Conservation (phyloP, 2,329 filamentous ascomycete species). For the Trichoderma hamatum region DNA sequence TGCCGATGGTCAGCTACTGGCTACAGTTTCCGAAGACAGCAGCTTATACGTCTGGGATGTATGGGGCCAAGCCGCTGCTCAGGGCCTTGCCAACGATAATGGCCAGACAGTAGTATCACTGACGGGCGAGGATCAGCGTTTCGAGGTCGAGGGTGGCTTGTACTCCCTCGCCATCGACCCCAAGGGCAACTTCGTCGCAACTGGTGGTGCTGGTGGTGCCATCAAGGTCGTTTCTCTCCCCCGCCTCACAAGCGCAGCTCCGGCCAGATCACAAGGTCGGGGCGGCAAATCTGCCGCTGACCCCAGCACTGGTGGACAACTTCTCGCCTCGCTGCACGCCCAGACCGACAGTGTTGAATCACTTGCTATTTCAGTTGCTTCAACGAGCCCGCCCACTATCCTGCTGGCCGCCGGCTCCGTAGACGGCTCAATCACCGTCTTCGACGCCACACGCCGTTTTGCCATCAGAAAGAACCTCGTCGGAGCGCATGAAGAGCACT, state of each 20-base stretch:
- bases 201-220: conserved; percentile 83
- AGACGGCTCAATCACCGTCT: conserved; percentile 79
- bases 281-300: conserved; percentile 44
- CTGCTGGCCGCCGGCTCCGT: conserved; percentile 69
- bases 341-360: conserved; percentile 80
- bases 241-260: conserved; percentile 49
- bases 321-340: conserved; percentile 80
- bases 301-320: conserved; percentile 53
- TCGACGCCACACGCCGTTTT: conserved; percentile 84
- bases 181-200: conserved; percentile 75
- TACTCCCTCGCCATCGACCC: conserved; percentile 87
- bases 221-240: conserved; percentile 86
- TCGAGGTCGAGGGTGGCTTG: conserved; percentile 86
- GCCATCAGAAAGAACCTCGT: conserved; percentile 81
- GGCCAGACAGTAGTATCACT: conserved; percentile 72
- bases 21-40: conserved; percentile 85
- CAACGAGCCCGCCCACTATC: conserved; percentile 51
- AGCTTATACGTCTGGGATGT: conserved; percentile 93
- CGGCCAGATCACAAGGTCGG: conserved; percentile 32
- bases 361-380: conserved; percentile 58
- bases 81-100: conserved; percentile 54
- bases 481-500: conserved; percentile 83
- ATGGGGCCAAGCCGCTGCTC: conserved; percentile 73
- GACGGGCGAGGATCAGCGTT: conserved; percentile 82
- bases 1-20: conserved; percentile 80